These are phyloP conservation scores for Leccinum subtestaceum DNA, from an alignment of 768 basidiomycete species.

Conservation along the genomic window DNA sequence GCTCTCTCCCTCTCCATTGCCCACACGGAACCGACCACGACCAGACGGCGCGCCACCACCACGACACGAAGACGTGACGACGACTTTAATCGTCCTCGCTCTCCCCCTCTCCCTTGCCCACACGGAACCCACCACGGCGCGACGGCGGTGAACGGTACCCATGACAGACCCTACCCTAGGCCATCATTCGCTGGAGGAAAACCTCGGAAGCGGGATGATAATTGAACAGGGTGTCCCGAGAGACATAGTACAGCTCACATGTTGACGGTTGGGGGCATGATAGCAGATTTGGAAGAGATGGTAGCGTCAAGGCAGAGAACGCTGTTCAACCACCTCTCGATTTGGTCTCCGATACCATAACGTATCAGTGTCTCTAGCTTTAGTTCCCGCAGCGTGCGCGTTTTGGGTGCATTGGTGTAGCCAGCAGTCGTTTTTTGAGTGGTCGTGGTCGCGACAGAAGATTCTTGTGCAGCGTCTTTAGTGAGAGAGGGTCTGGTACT, in stretches of 20 bases:
- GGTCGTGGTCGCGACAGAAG: constrained; percentile 31
- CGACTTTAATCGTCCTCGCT: no score
- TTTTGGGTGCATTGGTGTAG: constrained; percentile 58
- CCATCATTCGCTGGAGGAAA: constrained; percentile 98
- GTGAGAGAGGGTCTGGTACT: constrained; percentile 77
- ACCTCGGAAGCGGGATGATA: constrained; percentile 97
- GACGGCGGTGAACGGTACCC: no score
- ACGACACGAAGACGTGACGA: no score
- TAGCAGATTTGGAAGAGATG: constrained; percentile 44
- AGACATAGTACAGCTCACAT: constrained; percentile 95
- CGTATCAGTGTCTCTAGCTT: constrained; percentile 95
- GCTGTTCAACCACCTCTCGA: constrained; percentile 93
- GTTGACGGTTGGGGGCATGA: constrained; percentile 87
- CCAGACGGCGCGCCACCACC: no score
- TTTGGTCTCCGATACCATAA: constrained; percentile 79
- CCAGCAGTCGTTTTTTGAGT: constrained; percentile 50
- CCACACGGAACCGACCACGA: no score
- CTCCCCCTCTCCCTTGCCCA: no score
- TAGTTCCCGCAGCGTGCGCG: constrained; percentile 82
- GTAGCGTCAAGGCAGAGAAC: constrained; percentile 91
- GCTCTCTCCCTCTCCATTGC: no score
- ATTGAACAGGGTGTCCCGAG: constrained; percentile 93
- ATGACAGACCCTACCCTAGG: constrained; percentile 22
- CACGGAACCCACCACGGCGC: no score
- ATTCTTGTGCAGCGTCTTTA: constrained; percentile 52